Evolutionary conservation across 106 monocot genomes (phyloP).

Genomic region (Allium cepa): DNA sequence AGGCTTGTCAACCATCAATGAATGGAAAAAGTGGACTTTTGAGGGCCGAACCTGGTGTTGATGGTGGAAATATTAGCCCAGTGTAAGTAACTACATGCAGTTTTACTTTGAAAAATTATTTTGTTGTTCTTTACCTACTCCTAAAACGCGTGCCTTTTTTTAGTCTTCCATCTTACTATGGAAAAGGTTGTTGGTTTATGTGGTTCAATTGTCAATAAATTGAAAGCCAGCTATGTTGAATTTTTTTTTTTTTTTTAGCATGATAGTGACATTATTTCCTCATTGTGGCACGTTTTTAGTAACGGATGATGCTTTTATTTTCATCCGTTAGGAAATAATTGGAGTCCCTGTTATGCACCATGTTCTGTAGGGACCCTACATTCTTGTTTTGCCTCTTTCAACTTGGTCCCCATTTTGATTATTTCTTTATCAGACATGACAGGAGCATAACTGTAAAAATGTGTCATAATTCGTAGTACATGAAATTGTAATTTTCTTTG

Average conservation of each 20-base stretch:
- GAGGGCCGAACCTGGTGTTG: constrained; percentile 38
- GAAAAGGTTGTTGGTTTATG: neutral
- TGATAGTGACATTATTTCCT: neutral
- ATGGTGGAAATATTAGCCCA: constrained; percentile 12
- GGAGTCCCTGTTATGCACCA: neutral
- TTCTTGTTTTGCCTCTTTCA: too few relatives aligned
- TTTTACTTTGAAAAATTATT: neutral
- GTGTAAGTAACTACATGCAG: neutral
- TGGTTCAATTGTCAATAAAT: neutral
- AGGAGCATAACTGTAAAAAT: too few relatives aligned
- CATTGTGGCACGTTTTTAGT: neutral
- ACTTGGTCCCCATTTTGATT: too few relatives aligned
- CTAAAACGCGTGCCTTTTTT: neutral
- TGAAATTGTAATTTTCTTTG: too few relatives aligned
- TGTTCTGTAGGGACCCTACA: neutral
- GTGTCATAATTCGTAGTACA: too few relatives aligned
- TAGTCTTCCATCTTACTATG: neutral
- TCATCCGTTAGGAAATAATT: neutral
- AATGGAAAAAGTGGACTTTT: constrained; percentile 76
- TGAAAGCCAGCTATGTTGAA: neutral
- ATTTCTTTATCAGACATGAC: too few relatives aligned
- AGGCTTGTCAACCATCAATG: constrained; percentile 66
- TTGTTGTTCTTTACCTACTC: neutral
- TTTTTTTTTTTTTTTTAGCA: neutral
- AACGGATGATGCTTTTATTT: neutral